Percentiles rank a stretch among this genome's conserved stretches.
phyloP scores from a whole-genome alignment of 2,329 filamentous ascomycete genomes.

The Phialophora verrucosa region DNA sequence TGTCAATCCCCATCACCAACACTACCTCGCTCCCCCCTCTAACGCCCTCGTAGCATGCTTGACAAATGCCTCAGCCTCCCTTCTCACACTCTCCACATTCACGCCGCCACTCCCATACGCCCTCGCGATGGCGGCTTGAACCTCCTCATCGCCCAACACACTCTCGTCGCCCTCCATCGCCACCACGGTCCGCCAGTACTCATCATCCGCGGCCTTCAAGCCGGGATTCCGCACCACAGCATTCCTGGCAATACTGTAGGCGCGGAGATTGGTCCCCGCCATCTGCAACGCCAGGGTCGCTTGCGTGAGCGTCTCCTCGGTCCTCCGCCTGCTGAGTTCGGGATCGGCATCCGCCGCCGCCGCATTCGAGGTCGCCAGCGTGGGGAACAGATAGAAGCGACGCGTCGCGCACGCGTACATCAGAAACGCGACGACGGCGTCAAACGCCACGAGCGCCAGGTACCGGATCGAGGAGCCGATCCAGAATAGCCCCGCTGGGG shows the following conservation, averaged over 20 bases:
- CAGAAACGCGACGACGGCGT: conserved; percentile 66
- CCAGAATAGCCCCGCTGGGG: conserved; percentile 67
- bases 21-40: conserved; percentile 38
- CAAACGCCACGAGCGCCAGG: conserved; percentile 67
- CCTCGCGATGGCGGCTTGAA: conserved; percentile 68
- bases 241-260: conserved; percentile 78
- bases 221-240: conserved; percentile 75
- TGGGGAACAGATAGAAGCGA: conserved; percentile 70
- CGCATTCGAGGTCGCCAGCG: conserved; percentile 58
- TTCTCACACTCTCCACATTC: conserved; percentile 50
- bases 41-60: conserved; percentile 50
- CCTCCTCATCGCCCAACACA: conserved; percentile 73
- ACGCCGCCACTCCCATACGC: conserved; percentile 64
- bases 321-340: conserved; percentile 49
- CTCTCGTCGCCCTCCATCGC: conserved; percentile 68
- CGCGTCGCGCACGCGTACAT: conserved; percentile 81
- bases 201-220: conserved; percentile 68
- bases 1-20: not conserved
- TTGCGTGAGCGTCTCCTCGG: conserved; percentile 45
- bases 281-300: conserved; percentile 63
- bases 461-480: conserved; percentile 67
- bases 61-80: conserved; percentile 53
- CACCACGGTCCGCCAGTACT: conserved; percentile 72
- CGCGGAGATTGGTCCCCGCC: conserved; percentile 70
- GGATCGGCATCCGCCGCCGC: conserved; percentile 55